Conservation (phyloP, 2,329 filamentous ascomycete genomes). For the Didymella arachidicola region DNA sequence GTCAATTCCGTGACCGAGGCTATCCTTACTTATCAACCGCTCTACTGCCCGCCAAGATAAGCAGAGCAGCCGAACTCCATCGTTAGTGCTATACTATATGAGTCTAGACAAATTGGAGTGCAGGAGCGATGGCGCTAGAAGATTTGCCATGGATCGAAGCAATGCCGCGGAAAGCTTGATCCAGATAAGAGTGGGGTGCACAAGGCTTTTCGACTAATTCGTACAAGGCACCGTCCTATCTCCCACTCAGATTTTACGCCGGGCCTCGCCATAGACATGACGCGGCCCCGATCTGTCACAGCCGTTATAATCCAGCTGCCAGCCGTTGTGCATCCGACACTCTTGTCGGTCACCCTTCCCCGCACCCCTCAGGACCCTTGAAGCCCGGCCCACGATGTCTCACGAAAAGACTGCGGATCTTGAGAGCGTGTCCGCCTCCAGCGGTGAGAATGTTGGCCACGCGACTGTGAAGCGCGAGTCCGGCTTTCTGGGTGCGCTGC, state of each 20-base stretch:
- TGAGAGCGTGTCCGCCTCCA: slow-evolving; percentile 19
- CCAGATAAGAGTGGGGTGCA: slow-evolving; percentile 29
- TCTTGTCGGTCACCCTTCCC: slow-evolving; percentile 2
- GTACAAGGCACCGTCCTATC: slow-evolving; percentile 24
- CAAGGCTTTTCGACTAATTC: slow-evolving; percentile 22
- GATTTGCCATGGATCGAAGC: slow-evolving; percentile 18
- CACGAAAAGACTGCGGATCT: slow-evolving; percentile 27
- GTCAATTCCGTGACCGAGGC: not conserved
- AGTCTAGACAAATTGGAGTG: slow-evolving; percentile 2
- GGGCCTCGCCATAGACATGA: slow-evolving; percentile 15
- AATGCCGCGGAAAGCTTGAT: slow-evolving; percentile 30
- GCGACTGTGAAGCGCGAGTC: slow-evolving; percentile 19
- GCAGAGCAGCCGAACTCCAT: slow-evolving; percentile 1
- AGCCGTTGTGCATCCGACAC: slow-evolving; percentile 9
- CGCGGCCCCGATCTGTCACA: slow-evolving; percentile 17
- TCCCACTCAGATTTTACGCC: not conserved
- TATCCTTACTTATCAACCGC: not conserved
- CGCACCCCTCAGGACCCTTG: slow-evolving; percentile 3
- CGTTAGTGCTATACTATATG: not conserved
- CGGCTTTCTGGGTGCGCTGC: slow-evolving; percentile 28
- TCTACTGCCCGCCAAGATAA: not conserved
- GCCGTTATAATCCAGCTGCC: slow-evolving; percentile 12
- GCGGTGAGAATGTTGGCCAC: slow-evolving; percentile 18
- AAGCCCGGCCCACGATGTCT: slow-evolving; percentile 20
- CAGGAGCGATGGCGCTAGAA: slow-evolving; percentile 1